A percentile compares a stretch with the other conserved stretches of the same genome.
Conservation (phyloP, 1,284 basidiomycete species). For the Boletus calvinii region DNA sequence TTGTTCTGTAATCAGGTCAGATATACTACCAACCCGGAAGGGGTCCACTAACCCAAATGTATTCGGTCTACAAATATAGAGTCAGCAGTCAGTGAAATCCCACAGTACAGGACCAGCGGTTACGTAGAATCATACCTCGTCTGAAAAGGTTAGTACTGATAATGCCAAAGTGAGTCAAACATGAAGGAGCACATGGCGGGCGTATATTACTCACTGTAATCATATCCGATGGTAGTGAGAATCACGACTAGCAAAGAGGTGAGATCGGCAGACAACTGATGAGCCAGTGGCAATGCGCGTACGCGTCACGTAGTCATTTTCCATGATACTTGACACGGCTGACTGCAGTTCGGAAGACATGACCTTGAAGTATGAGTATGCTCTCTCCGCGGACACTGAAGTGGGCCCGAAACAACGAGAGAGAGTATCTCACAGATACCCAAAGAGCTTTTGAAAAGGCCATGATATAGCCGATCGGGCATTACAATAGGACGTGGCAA, state of each 20-base stretch:
- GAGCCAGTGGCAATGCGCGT: not conserved
- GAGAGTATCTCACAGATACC: too few species aligned
- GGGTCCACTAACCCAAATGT: slow-evolving; percentile 8
- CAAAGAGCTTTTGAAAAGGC: too few species aligned
- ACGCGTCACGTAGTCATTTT: slow-evolving; percentile 5
- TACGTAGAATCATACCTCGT: slow-evolving; percentile 8
- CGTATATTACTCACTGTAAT: slow-evolving; percentile 4
- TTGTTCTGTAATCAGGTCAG: slow-evolving; percentile 4
- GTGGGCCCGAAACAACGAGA: not conserved
- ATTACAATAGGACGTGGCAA: too few species aligned
- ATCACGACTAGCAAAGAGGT: not conserved
- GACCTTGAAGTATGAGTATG: not conserved
- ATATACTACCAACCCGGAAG: not conserved
- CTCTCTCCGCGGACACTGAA: too few species aligned
- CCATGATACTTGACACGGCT: not conserved
- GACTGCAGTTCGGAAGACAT: not conserved
- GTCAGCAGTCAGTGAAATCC: not conserved
- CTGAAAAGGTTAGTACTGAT: slow-evolving; percentile 11
- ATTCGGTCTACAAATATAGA: slow-evolving; percentile 4
- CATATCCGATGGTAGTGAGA: slow-evolving; percentile 7
- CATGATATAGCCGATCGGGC: too few species aligned
- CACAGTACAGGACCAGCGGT: not conserved
- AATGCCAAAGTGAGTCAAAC: not conserved
- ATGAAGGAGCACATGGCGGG: not conserved
- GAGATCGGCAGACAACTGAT: not conserved